Conservation (phyloP, 108 stramenopile genomes). For the Conticribra weissflogii region DNA sequence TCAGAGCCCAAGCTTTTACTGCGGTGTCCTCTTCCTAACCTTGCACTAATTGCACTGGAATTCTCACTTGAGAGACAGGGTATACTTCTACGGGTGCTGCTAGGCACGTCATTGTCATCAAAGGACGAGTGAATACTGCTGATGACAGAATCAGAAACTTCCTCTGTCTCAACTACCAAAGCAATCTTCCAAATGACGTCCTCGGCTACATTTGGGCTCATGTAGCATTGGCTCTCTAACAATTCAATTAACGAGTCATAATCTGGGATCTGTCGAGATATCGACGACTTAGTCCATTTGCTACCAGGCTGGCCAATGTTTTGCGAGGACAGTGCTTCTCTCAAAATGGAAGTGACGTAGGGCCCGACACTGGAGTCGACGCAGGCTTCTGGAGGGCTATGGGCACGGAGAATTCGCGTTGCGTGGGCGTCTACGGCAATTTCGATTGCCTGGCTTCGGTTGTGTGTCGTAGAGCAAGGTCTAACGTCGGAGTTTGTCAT, state of each 20-base stretch:
- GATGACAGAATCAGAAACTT: no score
- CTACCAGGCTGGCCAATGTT: slow-evolving; percentile 23
- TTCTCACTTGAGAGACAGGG: slow-evolving; percentile 35
- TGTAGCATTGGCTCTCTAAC: slow-evolving; percentile 70
- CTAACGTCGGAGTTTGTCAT: no score
- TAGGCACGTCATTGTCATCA: no score
- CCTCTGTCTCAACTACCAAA: slow-evolving; percentile 53
- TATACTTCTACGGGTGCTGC: no score
- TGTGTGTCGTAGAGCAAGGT: slow-evolving; percentile 5
- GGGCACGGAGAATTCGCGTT: slow-evolving; percentile 38
- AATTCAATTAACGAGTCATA: slow-evolving; percentile 72
- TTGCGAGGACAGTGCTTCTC: slow-evolving; percentile 32
- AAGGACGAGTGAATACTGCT: no score
- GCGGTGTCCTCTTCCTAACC: slow-evolving; percentile 6
- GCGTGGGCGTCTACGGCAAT: slow-evolving; percentile 68
- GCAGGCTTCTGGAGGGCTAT: slow-evolving; percentile 55
- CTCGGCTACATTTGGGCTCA: slow-evolving; percentile 43
- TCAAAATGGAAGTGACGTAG: slow-evolving; percentile 65
- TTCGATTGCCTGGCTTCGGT: slow-evolving; percentile 44
- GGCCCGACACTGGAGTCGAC: slow-evolving; percentile 56
- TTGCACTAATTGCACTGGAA: background rate
- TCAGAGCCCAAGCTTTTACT: slow-evolving; percentile 39
- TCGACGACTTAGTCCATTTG: background rate
- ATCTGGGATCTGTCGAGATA: slow-evolving; percentile 22
- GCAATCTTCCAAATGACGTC: slow-evolving; percentile 57